phyloP scores from a whole-genome alignment of 805 yeast genomes.

The Pichia paraexigua region DNA sequence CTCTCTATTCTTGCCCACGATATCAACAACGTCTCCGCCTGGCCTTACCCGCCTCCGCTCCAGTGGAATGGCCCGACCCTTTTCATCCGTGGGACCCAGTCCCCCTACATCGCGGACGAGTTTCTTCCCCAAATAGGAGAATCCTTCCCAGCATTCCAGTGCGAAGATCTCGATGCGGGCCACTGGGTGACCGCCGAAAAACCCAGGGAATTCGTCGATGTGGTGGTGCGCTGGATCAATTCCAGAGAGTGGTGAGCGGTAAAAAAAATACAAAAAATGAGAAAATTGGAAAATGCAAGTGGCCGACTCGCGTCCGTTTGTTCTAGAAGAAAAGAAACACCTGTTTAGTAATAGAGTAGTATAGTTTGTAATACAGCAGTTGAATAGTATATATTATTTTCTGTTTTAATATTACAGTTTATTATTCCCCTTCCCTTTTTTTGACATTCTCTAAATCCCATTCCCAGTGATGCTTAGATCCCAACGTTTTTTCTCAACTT shows the following conservation, averaged over 20 bases:
- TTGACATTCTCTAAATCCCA: neutral
- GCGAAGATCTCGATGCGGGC: constrained; percentile 72
- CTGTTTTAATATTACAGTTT: no score
- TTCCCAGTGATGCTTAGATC: constrained; percentile 24
- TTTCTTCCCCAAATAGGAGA: constrained; percentile 61
- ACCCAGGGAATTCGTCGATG: constrained; percentile 64
- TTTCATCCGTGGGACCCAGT: constrained; percentile 71
- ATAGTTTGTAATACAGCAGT: no score
- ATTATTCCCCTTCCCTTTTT: neutral
- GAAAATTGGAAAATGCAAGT: neutral
- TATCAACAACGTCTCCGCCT: constrained; percentile 60
- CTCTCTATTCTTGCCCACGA: constrained; percentile 58
- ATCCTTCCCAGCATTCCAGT: constrained; percentile 71
- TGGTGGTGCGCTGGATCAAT: constrained; percentile 30
- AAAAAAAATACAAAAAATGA: no score
- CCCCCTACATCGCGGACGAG: constrained; percentile 79
- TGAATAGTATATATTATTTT: no score
- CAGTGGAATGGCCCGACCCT: constrained; percentile 67
- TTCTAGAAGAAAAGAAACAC: neutral
- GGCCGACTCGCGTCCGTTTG: constrained; percentile 1
- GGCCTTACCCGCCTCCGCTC: constrained; percentile 44
- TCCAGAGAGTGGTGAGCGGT: neutral
- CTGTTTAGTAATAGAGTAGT: neutral
- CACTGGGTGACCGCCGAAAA: constrained; percentile 92
- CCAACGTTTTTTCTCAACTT: constrained; percentile 20